These are phyloP conservation scores for Collybia sordida DNA, from an alignment of 768 basidiomycete genomes.

Conservation along the genomic window DNA sequence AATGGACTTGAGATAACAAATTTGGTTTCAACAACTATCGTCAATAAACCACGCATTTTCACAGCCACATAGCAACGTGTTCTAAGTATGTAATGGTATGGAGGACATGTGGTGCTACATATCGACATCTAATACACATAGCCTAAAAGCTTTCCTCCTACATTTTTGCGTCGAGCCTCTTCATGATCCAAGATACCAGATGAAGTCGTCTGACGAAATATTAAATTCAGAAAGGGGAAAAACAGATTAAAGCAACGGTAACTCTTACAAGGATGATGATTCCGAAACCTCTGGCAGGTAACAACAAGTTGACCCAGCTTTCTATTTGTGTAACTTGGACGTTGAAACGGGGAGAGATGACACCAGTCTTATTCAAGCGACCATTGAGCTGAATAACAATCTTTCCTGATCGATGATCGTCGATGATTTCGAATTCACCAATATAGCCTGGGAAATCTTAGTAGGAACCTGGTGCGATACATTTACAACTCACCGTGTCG, in stretches of 20 bases:
- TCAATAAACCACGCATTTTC: no score
- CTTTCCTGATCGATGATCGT: constrained; percentile 98
- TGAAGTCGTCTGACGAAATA: constrained; percentile 75
- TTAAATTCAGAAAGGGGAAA: neutral
- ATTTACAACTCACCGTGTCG: constrained; percentile 77
- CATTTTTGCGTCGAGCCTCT: constrained; percentile 97
- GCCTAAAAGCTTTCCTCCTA: constrained; percentile 92
- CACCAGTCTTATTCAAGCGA: constrained; percentile 98
- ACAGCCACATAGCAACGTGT: no score
- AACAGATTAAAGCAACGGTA: constrained; percentile 8
- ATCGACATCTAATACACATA: constrained; percentile 89
- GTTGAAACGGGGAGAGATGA: constrained; percentile 99
- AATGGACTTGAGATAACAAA: no score
- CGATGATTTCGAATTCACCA: constrained; percentile 97
- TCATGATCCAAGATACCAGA: constrained; percentile 99
- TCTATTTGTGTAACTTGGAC: constrained; percentile 92
- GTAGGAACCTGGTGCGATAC: constrained; percentile 4
- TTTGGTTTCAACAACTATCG: no score
- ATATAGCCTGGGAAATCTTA: constrained; percentile 74
- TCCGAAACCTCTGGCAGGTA: constrained; percentile 96
- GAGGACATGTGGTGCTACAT: no score
- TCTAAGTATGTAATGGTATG: no score
- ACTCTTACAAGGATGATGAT: constrained; percentile 84
- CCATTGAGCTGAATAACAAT: constrained; percentile 99
- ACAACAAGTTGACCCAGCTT: constrained; percentile 93